Percentiles rank a stretch among this genome's conserved stretches.
Conservation (phyloP, 1,284 basidiomycete genomes). For the Ganoderma sp. region DNA sequence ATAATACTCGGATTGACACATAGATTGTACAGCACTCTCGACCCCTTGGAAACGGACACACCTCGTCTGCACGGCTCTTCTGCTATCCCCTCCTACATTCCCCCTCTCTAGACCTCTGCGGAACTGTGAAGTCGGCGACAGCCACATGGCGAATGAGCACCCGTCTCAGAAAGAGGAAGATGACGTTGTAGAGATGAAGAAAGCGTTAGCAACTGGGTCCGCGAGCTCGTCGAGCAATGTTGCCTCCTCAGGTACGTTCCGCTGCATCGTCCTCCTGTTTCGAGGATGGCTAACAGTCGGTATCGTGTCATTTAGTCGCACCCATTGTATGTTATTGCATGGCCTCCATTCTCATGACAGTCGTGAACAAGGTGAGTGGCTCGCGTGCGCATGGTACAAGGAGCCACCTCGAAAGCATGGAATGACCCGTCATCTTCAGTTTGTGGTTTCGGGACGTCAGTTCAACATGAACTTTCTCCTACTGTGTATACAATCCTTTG, state of each 20-base stretch:
- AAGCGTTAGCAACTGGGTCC: conserved; percentile 62
- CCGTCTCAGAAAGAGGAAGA: conserved; percentile 38
- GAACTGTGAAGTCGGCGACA: background rate
- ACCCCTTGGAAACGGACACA: conserved; percentile 2
- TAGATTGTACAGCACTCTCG: conserved; percentile 19
- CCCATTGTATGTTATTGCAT: conserved; percentile 92
- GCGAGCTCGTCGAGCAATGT: conserved; percentile 43
- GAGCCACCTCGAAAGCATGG: background rate
- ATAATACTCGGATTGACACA: conserved; percentile 10
- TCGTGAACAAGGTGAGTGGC: conserved; percentile 88
- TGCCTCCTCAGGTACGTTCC: conserved; percentile 48
- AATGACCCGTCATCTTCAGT: conserved; percentile 53
- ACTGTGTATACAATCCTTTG: conserved; percentile 88
- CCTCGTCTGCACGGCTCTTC: background rate
- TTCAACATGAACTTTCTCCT: conserved; percentile 99
- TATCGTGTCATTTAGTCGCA: conserved; percentile 54
- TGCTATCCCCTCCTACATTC: background rate
- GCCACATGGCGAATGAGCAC: conserved; percentile 23
- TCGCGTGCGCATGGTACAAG: too few relatives aligned
- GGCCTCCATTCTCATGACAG: conserved; percentile 97
- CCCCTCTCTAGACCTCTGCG: background rate
- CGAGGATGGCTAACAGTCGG: conserved; percentile 1
- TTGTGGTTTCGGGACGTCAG: conserved; percentile 90
- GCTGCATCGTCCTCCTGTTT: conserved; percentile 5
- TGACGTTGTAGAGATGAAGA: conserved; percentile 68